Base-by-base conservation (phyloP, 768 basidiomycete genomes). In the Lepiota subincarnata region DNA sequence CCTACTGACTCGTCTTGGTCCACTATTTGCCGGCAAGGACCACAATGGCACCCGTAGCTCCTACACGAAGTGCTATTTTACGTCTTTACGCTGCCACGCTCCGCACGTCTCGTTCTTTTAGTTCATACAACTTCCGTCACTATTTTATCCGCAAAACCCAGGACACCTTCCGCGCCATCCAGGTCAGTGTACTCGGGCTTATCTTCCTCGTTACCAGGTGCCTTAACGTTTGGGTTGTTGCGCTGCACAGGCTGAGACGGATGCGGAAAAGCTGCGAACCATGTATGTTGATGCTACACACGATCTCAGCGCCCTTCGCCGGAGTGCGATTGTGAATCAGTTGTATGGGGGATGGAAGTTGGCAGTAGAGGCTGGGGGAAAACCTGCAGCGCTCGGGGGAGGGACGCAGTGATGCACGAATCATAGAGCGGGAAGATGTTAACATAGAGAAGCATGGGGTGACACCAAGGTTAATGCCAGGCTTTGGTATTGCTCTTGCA, bases 91-190 rank as follows among this genome's bases (percentile, higher is more conserved):
- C 82, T 19, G 74, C 83, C 13, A 87, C 81, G 59, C 80, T 94
- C 50, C 81, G 86, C 59, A 79, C 90, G 10, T 85, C 93, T 24
- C 80, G 79, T 58, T 80, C 86, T 16, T 98, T 97, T 74, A 85
- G 86, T 64, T 93, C 93, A 13, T 98, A 98, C 75, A 98, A 98
- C 73, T 98, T 96, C 69, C 80, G 92, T 28, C 76, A 85, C 53
- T 97, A 96, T 68, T 97, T 95, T 67, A 58, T 88, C 19, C 72
- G 73, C 12, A 75, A 84, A 36, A 88, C 94, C 4, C 81, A 81
- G 65, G 78, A 81, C 26, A 81, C 78, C 4, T 97, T 96, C 74
- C 73, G 81, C 12, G 65, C 72, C 16, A 81, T 92, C 18, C 86
- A 90, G 76, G 89, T 84, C 44, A 36, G 74, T 63, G 31, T 54